A percentile compares a stretch with the other conserved stretches of the same genome.
Evolutionary conservation across 768 basidiomycete genomes (phyloP).

Genomic region (Agaricus sinodeliciosus): DNA sequence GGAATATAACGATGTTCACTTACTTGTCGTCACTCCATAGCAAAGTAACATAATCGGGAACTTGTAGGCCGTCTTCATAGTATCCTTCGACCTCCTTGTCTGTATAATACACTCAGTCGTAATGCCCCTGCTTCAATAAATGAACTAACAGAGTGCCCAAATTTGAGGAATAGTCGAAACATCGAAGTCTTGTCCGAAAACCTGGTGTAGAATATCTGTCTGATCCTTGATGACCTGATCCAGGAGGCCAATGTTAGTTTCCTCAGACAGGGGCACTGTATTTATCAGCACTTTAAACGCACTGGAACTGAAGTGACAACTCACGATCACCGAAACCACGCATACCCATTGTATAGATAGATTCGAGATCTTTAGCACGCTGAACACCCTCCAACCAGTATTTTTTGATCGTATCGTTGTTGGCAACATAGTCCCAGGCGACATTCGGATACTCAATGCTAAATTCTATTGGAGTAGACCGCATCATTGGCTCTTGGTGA

Average conservation of each 20-base stretch:
- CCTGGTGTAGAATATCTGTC: conserved; percentile 47
- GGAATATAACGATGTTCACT: conserved; percentile 11
- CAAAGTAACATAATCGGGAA: conserved; percentile 58
- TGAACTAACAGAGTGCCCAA: conserved; percentile 48
- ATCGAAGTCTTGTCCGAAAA: conserved; percentile 40
- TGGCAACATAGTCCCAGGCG: conserved; percentile 60
- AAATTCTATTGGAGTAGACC: conserved; percentile 65
- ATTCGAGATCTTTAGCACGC: conserved; percentile 54
- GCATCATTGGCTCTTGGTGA: conserved; percentile 74
- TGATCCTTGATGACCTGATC: conserved; percentile 56
- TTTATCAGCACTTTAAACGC: neutral
- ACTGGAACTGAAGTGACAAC: conserved; percentile 7
- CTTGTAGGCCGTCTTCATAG: conserved; percentile 55
- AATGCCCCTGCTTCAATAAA: neutral
- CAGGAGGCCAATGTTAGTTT: conserved; percentile 42
- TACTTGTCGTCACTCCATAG: conserved; percentile 74
- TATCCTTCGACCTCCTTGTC: conserved; percentile 62
- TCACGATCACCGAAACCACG: conserved; percentile 52
- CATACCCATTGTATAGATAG: conserved; percentile 64
- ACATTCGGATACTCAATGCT: conserved; percentile 27
- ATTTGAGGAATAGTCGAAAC: conserved; percentile 53
- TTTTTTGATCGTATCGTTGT: conserved; percentile 45
- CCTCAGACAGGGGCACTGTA: conserved; percentile 46
- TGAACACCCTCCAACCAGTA: conserved; percentile 59
- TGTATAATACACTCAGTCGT: conserved; percentile 10